Conservation (phyloP, 1,139 yeast species). For the Blastobotrys ciferrii region DNA sequence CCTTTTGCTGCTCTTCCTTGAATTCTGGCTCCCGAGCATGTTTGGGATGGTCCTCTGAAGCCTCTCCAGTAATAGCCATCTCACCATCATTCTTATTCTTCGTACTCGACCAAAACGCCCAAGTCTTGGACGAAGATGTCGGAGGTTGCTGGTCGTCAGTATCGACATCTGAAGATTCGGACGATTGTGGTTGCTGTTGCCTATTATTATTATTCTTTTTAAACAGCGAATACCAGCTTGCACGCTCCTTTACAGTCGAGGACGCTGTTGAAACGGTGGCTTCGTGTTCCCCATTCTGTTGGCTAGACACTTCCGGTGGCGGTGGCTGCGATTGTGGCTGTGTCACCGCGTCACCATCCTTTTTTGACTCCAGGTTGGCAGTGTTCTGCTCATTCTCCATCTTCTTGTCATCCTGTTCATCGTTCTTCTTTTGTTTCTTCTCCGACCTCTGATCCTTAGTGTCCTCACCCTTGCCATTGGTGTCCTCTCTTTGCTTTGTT, state of each 20-base stretch:
- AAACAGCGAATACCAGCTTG: conserved; percentile 6
- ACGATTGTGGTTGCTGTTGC: background rate
- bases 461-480: too few relatives aligned
- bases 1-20: conserved; percentile 2
- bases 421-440: background rate
- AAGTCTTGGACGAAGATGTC: conserved; percentile 22
- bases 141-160: background rate
- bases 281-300: too few relatives aligned
- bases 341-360: too few relatives aligned
- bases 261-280: too few relatives aligned
- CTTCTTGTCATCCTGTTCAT: background rate
- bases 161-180: background rate
- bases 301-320: background rate
- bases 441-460: too few relatives aligned
- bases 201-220: background rate
- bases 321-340: background rate
- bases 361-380: background rate
- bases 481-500: background rate
- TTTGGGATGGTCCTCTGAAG: conserved; percentile 36
- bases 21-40: conserved; percentile 9
- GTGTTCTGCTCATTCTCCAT: background rate
- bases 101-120: conserved; percentile 38
- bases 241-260: background rate
- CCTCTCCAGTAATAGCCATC: conserved; percentile 42
- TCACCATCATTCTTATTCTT: conserved; percentile 31